A percentile compares a stretch with the other conserved stretches of the same genome.
Evolutionary conservation across 345 rosid species (phyloP).

Genomic region (Gossypium rotundifolium): DNA sequence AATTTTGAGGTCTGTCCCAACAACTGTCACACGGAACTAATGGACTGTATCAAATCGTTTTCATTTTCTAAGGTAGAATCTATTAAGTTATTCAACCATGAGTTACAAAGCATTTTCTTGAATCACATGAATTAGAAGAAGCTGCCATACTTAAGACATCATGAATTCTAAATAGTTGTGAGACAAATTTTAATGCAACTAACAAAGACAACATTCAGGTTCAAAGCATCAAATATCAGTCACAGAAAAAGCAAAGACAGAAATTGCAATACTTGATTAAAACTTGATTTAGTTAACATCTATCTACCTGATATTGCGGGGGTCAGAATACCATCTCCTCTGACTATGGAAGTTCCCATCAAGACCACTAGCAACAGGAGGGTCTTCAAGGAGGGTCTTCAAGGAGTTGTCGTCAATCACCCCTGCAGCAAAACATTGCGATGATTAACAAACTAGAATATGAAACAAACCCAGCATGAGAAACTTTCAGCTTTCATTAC

Average conservation of each 20-base stretch:
- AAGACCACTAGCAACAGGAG: conserved; percentile 70
- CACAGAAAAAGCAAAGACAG: background rate
- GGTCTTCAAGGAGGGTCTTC: no score
- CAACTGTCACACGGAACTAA: background rate
- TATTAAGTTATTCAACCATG: background rate
- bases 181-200: background rate
- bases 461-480: background rate
- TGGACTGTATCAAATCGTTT: background rate
- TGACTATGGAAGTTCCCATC: conserved; percentile 95
- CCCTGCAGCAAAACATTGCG: conserved; percentile 35
- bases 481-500: background rate
- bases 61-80: background rate
- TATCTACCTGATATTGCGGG: conserved; percentile 88
- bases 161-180: background rate
- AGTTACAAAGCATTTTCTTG: background rate
- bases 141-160: background rate
- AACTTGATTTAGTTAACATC: background rate
- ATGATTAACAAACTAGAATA: background rate
- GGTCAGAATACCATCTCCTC: conserved; percentile 93
- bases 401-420: conserved; percentile 26
- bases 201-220: background rate
- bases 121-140: background rate
- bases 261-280: background rate
- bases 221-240: background rate
- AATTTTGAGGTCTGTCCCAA: background rate